These are phyloP conservation scores for Saccharata proteae DNA, from an alignment of 2,329 filamentous ascomycete genomes.

Conservation along the genomic window DNA sequence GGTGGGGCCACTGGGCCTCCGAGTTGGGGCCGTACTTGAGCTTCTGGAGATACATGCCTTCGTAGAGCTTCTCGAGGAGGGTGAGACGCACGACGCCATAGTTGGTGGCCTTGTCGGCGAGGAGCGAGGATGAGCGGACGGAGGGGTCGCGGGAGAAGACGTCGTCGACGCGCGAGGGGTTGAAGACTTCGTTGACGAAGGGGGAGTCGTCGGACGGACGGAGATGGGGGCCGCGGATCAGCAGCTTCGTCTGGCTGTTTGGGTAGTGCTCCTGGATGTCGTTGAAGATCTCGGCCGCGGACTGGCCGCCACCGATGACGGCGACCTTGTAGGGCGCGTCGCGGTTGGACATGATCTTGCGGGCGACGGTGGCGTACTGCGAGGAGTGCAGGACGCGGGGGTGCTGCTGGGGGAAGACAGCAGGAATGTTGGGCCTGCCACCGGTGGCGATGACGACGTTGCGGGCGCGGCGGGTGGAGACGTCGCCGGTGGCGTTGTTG, in stretches of 20 bases:
- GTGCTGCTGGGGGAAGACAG: constrained; percentile 54
- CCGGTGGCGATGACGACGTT: constrained; percentile 62
- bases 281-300: constrained; percentile 89
- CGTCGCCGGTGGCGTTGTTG: constrained; percentile 45
- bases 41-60: constrained; percentile 76
- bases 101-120: constrained; percentile 72
- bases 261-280: constrained; percentile 75
- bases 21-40: constrained; percentile 50
- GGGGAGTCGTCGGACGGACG: constrained; percentile 91
- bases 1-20: constrained; percentile 66
- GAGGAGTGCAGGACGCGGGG: constrained; percentile 78
- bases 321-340: constrained; percentile 58
- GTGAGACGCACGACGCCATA: constrained; percentile 89
- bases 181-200: constrained; percentile 95
- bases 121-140: constrained; percentile 49
- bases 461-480: constrained; percentile 43
- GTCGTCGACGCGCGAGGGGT: constrained; percentile 69
- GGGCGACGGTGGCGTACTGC: constrained; percentile 59
- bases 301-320: constrained; percentile 82
- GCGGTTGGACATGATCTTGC: constrained; percentile 45
- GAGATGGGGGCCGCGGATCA: constrained; percentile 75
- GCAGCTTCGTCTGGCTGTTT: constrained; percentile 61
- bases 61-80: constrained; percentile 79
- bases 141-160: constrained; percentile 57
- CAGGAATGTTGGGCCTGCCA: constrained; percentile 58